phyloP scores from a whole-genome alignment of 192 early-diverging fungal species.

The Coemansia sp. region DNA sequence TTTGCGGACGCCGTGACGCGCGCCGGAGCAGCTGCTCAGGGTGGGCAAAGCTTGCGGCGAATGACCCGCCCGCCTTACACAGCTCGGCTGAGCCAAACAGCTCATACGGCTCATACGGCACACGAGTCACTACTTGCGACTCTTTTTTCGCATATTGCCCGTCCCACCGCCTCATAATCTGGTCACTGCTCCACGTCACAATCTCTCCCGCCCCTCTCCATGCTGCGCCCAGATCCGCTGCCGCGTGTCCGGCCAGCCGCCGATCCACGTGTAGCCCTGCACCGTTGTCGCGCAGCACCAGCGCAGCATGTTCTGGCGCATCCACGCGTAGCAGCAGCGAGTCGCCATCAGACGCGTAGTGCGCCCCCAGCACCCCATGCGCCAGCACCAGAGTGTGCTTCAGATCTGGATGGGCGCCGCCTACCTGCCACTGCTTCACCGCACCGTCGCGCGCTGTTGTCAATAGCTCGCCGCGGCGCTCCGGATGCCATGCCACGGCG shows the following conservation, averaged over 20 bases:
- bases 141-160: neutral
- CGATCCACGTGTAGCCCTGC: constrained; percentile 20
- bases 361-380: constrained; percentile 29
- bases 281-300: constrained; percentile 20
- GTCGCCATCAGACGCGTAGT: constrained; percentile 43
- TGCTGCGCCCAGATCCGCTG: constrained; percentile 26
- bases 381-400: constrained; percentile 22
- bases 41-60: constrained; percentile 38
- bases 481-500: constrained; percentile 47
- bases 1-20: neutral
- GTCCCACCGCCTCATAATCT: constrained; percentile 44
- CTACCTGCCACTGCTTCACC: constrained; percentile 34
- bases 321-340: constrained; percentile 30
- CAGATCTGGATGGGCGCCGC: constrained; percentile 10
- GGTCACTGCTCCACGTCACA: constrained; percentile 49
- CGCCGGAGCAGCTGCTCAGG: constrained; percentile 43
- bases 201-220: constrained; percentile 39
- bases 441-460: constrained; percentile 37
- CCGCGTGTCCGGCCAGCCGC: constrained; percentile 37
- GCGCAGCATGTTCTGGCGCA: constrained; percentile 14
- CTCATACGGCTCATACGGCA: neutral
- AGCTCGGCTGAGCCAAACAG: neutral
- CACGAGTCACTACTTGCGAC: neutral
- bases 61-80: constrained; percentile 19
- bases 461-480: constrained; percentile 16